Base-by-base conservation (phyloP, 768 basidiomycete genomes). In the Lactifluus subvellereus region DNA sequence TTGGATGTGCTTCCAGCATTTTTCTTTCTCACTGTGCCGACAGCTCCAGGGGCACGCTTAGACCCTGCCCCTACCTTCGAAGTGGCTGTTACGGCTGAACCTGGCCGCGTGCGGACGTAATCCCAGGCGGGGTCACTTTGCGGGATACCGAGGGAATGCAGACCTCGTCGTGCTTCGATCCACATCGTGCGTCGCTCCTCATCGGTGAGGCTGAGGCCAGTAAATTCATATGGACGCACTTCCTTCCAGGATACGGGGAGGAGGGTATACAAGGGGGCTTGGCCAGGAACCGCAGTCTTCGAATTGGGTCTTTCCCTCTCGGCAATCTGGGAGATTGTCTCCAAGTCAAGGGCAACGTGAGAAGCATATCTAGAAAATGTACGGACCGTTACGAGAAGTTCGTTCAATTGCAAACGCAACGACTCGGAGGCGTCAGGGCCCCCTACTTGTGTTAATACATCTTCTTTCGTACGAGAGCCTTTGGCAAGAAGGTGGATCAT, bases 151-250 rank as follows among this genome's bases (percentile, higher is more conserved):
- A 88, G 74, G 33, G 70, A 71, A 38, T 72, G 74, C 68, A 87
- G 78, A 0, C 74, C 79, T 16, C 74, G 65, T 51, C 84, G 79
- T 1, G 83, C 86, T 33, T 77, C 75, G 45, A 82, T 78, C 8
- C 82, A 78, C 71, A 89, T 74, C n/a, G 63, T 68, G 8, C 73
- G 74, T 5, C 82, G 78, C 50, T 84, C 82, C 2, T 74, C 54
- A 33, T 82, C 80, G 3, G 75, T 74, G 32, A 87, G 75, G 33
- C 75, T 74, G 32, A 87, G 75, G 33, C 75, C 75, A 0, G 78
- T 74, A 79, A 81, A 87, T 64, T 84, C 85, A 61, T 78, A 84
- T 0, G 89, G 89, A 6, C 86, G 83, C 30, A 89, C 84, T 68
- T 90, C 84, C 38, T 77, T 77, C 88, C 88, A 91, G 3, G 82